A percentile compares a stretch with the other conserved stretches of the same genome.
phyloP scores from a whole-genome alignment of 106 monocot genomes.

The Hemerocallis citrina region DNA sequence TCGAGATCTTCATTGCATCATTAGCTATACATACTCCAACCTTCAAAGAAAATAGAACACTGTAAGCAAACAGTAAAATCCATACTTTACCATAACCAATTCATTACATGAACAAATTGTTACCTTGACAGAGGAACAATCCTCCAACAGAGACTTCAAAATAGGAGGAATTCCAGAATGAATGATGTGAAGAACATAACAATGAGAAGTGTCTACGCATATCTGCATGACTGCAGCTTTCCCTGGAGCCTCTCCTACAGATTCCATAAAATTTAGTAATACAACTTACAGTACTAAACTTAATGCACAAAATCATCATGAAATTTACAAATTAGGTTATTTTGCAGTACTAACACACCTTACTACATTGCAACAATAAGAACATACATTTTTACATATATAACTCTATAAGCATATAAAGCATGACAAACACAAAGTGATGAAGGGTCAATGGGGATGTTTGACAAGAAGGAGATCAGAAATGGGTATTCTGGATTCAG shows the following conservation, averaged over 20 bases:
- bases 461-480: too few relatives aligned
- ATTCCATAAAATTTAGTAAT: not conserved
- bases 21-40: conserved; percentile 66
- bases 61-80: not conserved
- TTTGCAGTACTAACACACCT: not conserved
- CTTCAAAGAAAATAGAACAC: conserved; percentile 21
- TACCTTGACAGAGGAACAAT: conserved; percentile 68
- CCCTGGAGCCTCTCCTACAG: conserved; percentile 52
- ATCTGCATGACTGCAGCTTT: conserved; percentile 95
- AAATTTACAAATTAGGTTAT: not conserved
- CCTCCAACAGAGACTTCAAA: conserved; percentile 62
- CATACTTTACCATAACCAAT: not conserved
- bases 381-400: not conserved
- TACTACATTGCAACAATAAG: too few relatives aligned
- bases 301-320: not conserved
- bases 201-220: conserved; percentile 51
- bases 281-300: not conserved
- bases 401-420: not conserved
- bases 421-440: not conserved
- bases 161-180: conserved; percentile 77
- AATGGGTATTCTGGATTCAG: too few relatives aligned
- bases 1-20: conserved; percentile 71
- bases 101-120: not conserved
- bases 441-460: too few relatives aligned
- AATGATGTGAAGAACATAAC: conserved; percentile 82